Conservation (phyloP, 495 filamentous ascomycete genomes). For the Neurospora cerealis region DNA sequence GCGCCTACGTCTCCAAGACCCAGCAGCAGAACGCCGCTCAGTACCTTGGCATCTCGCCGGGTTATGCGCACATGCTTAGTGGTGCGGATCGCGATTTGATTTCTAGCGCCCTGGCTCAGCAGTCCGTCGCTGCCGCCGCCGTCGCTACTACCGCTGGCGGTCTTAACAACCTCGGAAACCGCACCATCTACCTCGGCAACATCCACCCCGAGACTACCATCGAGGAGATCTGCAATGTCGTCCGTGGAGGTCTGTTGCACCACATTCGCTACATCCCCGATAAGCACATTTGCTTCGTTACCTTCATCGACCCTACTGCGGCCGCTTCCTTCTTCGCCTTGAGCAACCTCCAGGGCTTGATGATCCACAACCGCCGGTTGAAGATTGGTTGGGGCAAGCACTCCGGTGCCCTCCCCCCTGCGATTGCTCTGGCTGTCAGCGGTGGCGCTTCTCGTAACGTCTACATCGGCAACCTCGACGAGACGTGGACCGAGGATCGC, state of each 20-base stretch:
- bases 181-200: conserved; percentile 96
- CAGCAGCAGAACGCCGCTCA: conserved; percentile 99
- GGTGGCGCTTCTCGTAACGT: conserved; percentile 95
- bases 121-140: conserved; percentile 92
- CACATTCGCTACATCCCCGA: conserved; percentile 99
- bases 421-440: conserved; percentile 91
- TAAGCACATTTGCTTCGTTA: conserved; percentile 99
- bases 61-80: conserved; percentile 92
- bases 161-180: conserved; percentile 93
- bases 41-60: conserved; percentile 95
- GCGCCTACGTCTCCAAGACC: conserved; percentile 97
- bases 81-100: conserved; percentile 92
- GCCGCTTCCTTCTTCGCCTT: conserved; percentile 96
- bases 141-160: conserved; percentile 94
- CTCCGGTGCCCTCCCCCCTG: conserved; percentile 90
- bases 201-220: conserved; percentile 98
- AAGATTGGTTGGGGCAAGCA: conserved; percentile 99
- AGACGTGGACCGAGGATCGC: conserved; percentile 93
- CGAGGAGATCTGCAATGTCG: conserved; percentile 97
- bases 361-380: conserved; percentile 96
- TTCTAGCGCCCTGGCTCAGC: conserved; percentile 89
- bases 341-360: conserved; percentile 91
- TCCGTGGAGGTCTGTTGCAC: conserved; percentile 84
- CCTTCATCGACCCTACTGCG: conserved; percentile 97
- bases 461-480: conserved; percentile 95